Conservation (phyloP, 768 basidiomycete genomes). For the Lactarius trivialis region DNA sequence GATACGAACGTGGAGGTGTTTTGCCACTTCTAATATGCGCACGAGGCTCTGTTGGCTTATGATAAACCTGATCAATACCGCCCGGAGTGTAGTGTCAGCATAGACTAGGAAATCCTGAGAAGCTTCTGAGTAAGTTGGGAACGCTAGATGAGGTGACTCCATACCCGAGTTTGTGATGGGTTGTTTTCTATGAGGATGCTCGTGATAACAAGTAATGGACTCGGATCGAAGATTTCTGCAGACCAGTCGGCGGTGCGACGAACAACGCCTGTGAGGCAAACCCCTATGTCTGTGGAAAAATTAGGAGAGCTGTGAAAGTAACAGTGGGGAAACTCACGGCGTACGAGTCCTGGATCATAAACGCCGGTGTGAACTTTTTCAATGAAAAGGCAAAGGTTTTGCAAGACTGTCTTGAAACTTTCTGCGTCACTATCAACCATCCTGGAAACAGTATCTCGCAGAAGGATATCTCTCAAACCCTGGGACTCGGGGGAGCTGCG, state of each 20-base stretch:
- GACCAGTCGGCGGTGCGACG: constrained; percentile 54
- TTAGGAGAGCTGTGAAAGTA: neutral
- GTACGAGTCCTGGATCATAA: constrained; percentile 48
- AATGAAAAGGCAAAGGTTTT: constrained; percentile 52
- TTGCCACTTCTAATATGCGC: constrained; percentile 44
- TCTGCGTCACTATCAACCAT: constrained; percentile 39
- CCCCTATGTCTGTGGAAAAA: constrained; percentile 43
- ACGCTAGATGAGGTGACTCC: neutral
- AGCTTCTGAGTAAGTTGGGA: neutral
- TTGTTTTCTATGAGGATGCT: constrained; percentile 53
- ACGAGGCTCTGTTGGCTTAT: constrained; percentile 40
- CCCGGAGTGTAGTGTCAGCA: constrained; percentile 55
- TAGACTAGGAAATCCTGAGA: constrained; percentile 51
- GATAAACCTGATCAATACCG: constrained; percentile 42
- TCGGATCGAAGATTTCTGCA: constrained; percentile 45
- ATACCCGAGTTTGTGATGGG: constrained; percentile 49
- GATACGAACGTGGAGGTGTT: constrained; percentile 33
- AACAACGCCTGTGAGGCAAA: constrained; percentile 45
- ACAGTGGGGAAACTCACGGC: constrained; percentile 34
- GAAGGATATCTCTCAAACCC: constrained; percentile 36
- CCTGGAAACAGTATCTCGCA: constrained; percentile 41
- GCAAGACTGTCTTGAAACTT: constrained; percentile 45
- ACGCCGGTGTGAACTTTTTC: constrained; percentile 50
- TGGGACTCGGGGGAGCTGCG: neutral
- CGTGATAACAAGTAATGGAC: constrained; percentile 47